These are phyloP conservation scores for Penicillium psychrosexuale DNA, from an alignment of 2,329 filamentous ascomycete genomes.

Conservation along the genomic window DNA sequence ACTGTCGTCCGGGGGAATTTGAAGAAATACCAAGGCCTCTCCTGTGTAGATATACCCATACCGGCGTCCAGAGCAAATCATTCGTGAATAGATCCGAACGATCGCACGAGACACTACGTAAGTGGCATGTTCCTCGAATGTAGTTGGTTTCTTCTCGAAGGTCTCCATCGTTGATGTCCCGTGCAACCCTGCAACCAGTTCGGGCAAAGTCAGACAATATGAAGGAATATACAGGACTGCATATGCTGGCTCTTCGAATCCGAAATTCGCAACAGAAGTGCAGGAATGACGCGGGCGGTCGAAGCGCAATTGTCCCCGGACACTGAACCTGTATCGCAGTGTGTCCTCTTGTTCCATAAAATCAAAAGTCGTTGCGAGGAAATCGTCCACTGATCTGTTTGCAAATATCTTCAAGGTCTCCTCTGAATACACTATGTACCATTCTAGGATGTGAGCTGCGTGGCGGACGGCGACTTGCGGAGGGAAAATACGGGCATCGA, in stretches of 20 bases:
- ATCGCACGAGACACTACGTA: conserved; percentile 25
- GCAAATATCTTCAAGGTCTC: neutral
- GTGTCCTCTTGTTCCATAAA: neutral
- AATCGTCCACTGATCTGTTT: neutral
- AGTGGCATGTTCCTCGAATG: conserved; percentile 26
- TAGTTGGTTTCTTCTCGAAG: conserved; percentile 24
- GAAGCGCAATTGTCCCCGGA: neutral
- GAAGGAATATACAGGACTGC: conserved; percentile 31
- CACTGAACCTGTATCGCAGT: neutral
- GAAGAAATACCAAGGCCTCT: conserved; percentile 32
- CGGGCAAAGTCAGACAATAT: conserved; percentile 23
- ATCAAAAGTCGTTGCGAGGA: neutral
- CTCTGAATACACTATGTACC: neutral
- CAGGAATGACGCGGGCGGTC: neutral
- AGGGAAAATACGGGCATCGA: neutral
- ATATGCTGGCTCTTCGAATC: conserved; percentile 14
- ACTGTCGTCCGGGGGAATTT: conserved; percentile 23
- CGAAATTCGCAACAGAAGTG: neutral
- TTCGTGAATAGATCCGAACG: conserved; percentile 33
- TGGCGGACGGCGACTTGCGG: neutral
- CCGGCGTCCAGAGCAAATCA: conserved; percentile 23
- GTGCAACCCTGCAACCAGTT: conserved; percentile 26
- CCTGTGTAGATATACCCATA: conserved; percentile 31
- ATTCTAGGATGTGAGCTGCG: neutral
- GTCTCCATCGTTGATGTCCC: conserved; percentile 26